Evolutionary conservation across 2,329 filamentous ascomycete species (phyloP), one percentile per base, ranked within the genome.

Genomic region (Fusarium agapanthi): DNA sequence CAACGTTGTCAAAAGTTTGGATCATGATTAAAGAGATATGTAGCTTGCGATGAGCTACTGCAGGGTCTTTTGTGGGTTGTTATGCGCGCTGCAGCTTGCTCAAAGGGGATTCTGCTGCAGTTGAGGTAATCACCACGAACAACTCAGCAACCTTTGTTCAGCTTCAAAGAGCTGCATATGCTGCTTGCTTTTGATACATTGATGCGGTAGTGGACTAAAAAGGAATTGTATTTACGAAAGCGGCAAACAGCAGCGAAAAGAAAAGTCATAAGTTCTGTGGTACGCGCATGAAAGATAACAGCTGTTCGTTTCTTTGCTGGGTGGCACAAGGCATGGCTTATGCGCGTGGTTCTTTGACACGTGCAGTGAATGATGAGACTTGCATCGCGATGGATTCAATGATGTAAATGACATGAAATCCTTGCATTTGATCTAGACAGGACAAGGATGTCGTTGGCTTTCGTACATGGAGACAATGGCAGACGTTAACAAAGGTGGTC

Each of bases 171-270:
- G 7, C 7, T 48, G 11, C 28, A 48, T 32, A 48, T 32, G 22
- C 28, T 48, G 45, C 45, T 48, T 48, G 22, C 11, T 48, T 5
- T n/a, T 11, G 22, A 24, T 18, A 15, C 10, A 32, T 18, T 48
- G 13, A 48, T 13, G 22, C 2, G 13, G 3, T 0, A 24, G 28
- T 11, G 3, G 0, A 13, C 22, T 24, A 0, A n/a, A 24, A 24
- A 13, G 15, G 7, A 32, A 7, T 18, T 18, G 1, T 1, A 9
- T 32, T 6, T 5, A 35, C 11, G 3, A 7, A 13, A 3, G 12
- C 15, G 22, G 14, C 7, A 48, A 48, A 24, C 7, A 4, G 3
- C 7, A 24, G 20, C 15, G 22, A 32, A 48, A 18, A 6, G 14
- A 7, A 5, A 8, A 9, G 6, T 1, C 11, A 28, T 20, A 3